A percentile compares a stretch with the other conserved stretches of the same genome.
Conservation (phyloP, 2,329 filamentous ascomycete genomes). For the Chalara sp. region DNA sequence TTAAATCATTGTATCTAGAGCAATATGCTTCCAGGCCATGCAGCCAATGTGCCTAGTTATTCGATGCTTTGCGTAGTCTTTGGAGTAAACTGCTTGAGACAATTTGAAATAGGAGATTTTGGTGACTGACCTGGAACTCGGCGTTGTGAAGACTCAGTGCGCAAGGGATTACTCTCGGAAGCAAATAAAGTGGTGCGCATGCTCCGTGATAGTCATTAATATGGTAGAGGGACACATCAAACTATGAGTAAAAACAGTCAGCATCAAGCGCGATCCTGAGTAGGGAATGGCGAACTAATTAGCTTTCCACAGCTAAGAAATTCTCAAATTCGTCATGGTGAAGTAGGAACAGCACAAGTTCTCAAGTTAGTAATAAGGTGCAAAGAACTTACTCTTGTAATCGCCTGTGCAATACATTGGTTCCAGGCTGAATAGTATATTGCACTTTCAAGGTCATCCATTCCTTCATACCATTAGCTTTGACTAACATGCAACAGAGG, state of each 20-base stretch:
- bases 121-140: conserved; percentile 45
- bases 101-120: too few species aligned
- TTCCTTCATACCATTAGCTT: conserved; percentile 28
- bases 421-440: conserved; percentile 68
- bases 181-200: conserved; percentile 55
- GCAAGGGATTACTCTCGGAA: conserved; percentile 52
- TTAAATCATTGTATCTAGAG: too few species aligned
- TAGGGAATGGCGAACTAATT: too few species aligned
- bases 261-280: not conserved
- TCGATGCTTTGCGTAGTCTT: too few species aligned
- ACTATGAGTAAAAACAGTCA: conserved; percentile 29
- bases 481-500: too few species aligned
- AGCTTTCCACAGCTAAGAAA: too few species aligned
- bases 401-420: conserved; percentile 58
- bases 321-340: too few species aligned
- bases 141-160: conserved; percentile 63
- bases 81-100: too few species aligned
- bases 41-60: too few species aligned
- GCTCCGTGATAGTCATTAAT: conserved; percentile 62
- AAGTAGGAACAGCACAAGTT: not conserved
- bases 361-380: not conserved
- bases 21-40: too few species aligned
- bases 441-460: conserved; percentile 63
- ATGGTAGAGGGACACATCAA: conserved; percentile 58
- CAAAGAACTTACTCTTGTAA: conserved; percentile 35